Evolutionary conservation across 2,329 filamentous ascomycete genomes (phyloP).

Genomic region (Penicillium psychrosexuale): DNA sequence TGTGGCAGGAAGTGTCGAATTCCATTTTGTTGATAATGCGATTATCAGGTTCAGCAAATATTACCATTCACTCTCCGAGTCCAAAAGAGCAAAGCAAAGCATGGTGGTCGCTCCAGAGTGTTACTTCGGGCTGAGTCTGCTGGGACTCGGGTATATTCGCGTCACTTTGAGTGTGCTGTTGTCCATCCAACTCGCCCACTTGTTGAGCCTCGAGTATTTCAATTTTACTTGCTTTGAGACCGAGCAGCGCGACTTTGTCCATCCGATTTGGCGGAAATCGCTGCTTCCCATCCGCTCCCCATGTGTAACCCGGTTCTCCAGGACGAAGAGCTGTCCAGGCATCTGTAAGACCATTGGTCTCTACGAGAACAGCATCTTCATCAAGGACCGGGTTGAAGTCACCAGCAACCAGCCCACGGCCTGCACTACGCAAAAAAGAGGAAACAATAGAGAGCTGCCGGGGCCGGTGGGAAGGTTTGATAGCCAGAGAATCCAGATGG

Average conservation of each 20-base stretch:
- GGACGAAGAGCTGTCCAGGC: slow-evolving; percentile 33
- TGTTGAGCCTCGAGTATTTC: not conserved
- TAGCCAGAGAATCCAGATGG: slow-evolving; percentile 38
- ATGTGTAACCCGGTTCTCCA: slow-evolving; percentile 36
- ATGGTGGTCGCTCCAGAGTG: not conserved
- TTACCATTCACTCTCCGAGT: not conserved
- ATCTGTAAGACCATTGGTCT: slow-evolving; percentile 35
- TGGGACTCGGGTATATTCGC: not conserved
- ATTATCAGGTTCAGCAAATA: not conserved
- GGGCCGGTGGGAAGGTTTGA: slow-evolving; percentile 30
- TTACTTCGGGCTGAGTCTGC: not conserved
- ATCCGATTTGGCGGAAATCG: slow-evolving; percentile 35
- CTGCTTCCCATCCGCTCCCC: slow-evolving; percentile 36
- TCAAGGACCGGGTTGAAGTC: slow-evolving; percentile 43
- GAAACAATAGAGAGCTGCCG: slow-evolving; percentile 30
- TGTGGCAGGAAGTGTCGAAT: not conserved
- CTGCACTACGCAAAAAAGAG: slow-evolving; percentile 24
- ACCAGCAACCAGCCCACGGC: slow-evolving; percentile 38
- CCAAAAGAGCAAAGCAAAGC: not conserved
- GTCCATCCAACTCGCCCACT: not conserved
- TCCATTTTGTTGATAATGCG: not conserved
- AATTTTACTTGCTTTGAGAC: slow-evolving; percentile 18
- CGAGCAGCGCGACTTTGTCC: slow-evolving; percentile 38
- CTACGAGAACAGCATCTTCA: slow-evolving; percentile 33
- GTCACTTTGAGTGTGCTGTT: not conserved